A percentile compares a stretch with the other conserved stretches of the same genome.
These are phyloP conservation scores for Pseudomicrostroma phylloplanum DNA, from an alignment of 1,284 basidiomycete species.

Conservation along the genomic window DNA sequence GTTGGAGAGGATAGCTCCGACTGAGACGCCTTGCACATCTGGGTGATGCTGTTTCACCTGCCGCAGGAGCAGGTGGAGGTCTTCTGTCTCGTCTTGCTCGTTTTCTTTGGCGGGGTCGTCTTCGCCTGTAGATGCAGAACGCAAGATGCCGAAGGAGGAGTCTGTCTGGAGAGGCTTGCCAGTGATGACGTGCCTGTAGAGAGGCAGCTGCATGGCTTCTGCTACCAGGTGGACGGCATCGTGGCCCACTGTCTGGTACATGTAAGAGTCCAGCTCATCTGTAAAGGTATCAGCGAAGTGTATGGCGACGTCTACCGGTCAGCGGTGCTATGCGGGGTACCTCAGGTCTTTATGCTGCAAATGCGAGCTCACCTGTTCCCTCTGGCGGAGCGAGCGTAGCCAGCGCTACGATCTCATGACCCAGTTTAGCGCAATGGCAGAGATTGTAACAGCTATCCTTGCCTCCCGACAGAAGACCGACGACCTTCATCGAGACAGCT, in stretches of 20 bases:
- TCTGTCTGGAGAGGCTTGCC: slow-evolving; percentile 67
- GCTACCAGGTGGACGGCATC: slow-evolving; percentile 85
- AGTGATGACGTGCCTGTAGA: slow-evolving; percentile 72
- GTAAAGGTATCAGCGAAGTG: slow-evolving; percentile 15
- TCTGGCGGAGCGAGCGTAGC: slow-evolving; percentile 77
- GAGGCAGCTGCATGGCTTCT: slow-evolving; percentile 73
- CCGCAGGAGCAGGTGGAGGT: slow-evolving; percentile 71
- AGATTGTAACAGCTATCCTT: slow-evolving; percentile 98
- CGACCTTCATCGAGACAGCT: slow-evolving; percentile 98
- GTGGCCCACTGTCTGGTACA: slow-evolving; percentile 97
- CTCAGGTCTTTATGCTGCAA: neutral
- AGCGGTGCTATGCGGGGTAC: neutral
- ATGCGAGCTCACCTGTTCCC: slow-evolving; percentile 66
- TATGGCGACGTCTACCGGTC: neutral
- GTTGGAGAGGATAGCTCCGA: slow-evolving; percentile 93
- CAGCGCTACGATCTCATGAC: slow-evolving; percentile 80
- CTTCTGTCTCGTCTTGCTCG: slow-evolving; percentile 80
- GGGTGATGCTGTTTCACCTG: slow-evolving; percentile 67
- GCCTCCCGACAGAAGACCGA: slow-evolving; percentile 90
- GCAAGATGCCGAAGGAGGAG: slow-evolving; percentile 64
- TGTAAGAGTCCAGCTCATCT: slow-evolving; percentile 98
- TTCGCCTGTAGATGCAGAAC: slow-evolving; percentile 50
- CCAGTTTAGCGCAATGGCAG: slow-evolving; percentile 76
- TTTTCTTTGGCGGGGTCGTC: slow-evolving; percentile 6
- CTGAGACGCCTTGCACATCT: slow-evolving; percentile 78